Evolutionary conservation across 1,284 basidiomycete genomes (phyloP).

Genomic region (Cystobasidiaceae sp.): DNA sequence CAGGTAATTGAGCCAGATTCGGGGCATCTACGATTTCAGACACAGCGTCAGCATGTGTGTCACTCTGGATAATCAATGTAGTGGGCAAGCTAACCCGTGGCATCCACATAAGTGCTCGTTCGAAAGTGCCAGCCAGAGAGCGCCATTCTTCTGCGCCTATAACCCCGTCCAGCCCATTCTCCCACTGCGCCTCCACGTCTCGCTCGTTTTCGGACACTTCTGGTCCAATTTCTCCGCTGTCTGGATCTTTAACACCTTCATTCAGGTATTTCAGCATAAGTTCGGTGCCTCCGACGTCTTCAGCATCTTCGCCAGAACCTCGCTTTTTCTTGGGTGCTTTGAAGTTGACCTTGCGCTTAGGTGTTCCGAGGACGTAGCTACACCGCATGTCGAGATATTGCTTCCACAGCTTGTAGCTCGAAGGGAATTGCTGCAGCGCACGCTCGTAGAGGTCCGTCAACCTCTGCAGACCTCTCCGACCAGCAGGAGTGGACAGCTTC

Average conservation of each 20-base stretch:
- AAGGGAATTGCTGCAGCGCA: conserved; percentile 79
- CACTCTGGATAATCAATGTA: conserved; percentile 1
- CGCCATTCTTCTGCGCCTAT: conserved; percentile 96
- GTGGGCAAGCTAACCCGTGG: conserved; percentile 62
- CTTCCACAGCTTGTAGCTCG: conserved; percentile 91
- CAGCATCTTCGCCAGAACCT: conserved; percentile 59
- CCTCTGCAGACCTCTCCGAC: conserved; percentile 40
- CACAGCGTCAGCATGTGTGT: conserved; percentile 24
- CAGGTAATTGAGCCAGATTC: conserved; percentile 89
- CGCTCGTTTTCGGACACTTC: conserved; percentile 62
- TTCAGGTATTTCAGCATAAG: conserved; percentile 38
- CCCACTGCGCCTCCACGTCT: conserved; percentile 54
- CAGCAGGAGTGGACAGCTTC: conserved; percentile 41
- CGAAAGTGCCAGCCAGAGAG: conserved; percentile 76
- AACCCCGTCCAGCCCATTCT: conserved; percentile 74
- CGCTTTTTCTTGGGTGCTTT: conserved; percentile 52
- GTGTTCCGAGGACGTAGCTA: conserved; percentile 71
- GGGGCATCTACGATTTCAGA: conserved; percentile 62
- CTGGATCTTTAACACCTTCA: conserved; percentile 35
- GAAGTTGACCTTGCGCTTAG: conserved; percentile 51
- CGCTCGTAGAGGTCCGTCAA: conserved; percentile 77
- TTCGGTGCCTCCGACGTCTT: conserved; percentile 6
- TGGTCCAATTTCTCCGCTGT: conserved; percentile 72
- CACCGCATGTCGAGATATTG: conserved; percentile 79
- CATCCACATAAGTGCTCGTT: conserved; percentile 89